Evolutionary conservation across 2,329 filamentous ascomycete species (phyloP).

Genomic region (Neobulgaria alba): DNA sequence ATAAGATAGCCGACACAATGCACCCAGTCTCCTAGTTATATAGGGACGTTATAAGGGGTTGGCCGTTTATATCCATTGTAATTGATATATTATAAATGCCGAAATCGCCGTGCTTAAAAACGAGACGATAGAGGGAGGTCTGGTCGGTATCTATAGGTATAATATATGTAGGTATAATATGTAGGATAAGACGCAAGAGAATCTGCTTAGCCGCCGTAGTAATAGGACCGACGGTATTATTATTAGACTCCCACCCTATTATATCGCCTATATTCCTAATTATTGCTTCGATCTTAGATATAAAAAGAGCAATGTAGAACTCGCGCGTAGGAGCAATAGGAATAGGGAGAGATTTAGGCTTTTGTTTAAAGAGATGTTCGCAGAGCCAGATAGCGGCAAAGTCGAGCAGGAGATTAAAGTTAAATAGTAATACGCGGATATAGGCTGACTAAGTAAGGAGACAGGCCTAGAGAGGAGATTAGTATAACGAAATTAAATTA

Average conservation of each 20-base stretch:
- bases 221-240: conserved; percentile 5
- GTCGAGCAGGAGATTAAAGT: conserved; percentile 1
- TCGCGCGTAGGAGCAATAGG: conserved; percentile 24
- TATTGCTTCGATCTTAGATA: conserved; percentile 25
- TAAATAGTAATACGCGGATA: conserved; percentile 4
- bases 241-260: conserved; percentile 21
- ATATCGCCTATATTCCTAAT: conserved; percentile 18
- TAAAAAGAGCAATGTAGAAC: conserved; percentile 16
- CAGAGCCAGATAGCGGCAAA: conserved; percentile 15
- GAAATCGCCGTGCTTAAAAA: conserved; percentile 29
- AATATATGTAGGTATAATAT: too few species aligned
- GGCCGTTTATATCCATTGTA: conserved; percentile 11
- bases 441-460: conserved; percentile 3
- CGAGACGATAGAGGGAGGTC: conserved; percentile 24
- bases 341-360: conserved; percentile 15
- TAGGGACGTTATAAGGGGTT: conserved; percentile 23
- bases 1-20: conserved; percentile 27
- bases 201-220: conserved; percentile 21
- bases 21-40: conserved; percentile 26
- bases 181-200: conserved; percentile 24
- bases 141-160: conserved; percentile 7
- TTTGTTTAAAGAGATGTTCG: conserved; percentile 21
- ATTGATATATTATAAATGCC: conserved; percentile 28
- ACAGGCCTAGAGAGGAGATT: conserved; percentile 2
- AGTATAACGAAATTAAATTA: conserved; percentile 2